Evolutionary conservation across 805 yeast genomes (phyloP).

Genomic region (Candida yuanshanica): DNA sequence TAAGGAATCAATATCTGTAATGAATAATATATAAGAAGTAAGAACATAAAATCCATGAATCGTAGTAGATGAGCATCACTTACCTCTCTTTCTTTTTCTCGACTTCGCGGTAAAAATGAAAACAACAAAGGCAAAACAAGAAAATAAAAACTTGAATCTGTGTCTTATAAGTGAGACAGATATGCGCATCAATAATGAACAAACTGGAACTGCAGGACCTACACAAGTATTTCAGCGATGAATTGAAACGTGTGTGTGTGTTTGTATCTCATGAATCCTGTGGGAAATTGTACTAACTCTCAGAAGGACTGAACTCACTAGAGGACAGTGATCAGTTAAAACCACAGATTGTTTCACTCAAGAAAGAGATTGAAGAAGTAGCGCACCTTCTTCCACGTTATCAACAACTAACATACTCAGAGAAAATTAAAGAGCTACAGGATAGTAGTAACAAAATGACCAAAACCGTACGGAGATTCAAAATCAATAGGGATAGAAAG

Average conservation of each 20-base stretch:
- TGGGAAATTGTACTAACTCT: neutral
- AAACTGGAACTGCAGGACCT: neutral
- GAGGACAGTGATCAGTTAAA: neutral
- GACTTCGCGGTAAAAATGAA: no score
- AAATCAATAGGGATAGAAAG: slow-evolving; percentile 6
- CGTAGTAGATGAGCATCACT: no score
- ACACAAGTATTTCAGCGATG: slow-evolving; percentile 1
- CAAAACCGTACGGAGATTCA: slow-evolving; percentile 9
- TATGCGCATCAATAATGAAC: no score
- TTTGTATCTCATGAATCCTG: neutral
- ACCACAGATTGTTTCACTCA: slow-evolving; percentile 4
- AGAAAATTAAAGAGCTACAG: slow-evolving; percentile 7
- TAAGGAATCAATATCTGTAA: neutral
- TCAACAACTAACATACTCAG: slow-evolving; percentile 18
- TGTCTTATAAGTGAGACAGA: neutral
- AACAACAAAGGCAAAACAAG: neutral
- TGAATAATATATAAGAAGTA: neutral
- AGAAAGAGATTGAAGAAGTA: slow-evolving; percentile 11
- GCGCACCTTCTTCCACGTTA: slow-evolving; percentile 18
- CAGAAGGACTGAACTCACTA: neutral
- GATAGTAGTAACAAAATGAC: neutral
- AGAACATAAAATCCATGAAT: no score
- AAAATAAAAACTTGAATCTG: neutral
- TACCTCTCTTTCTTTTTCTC: no score
- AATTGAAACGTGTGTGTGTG: slow-evolving; percentile 1